Evolutionary conservation across 345 rosid genomes (phyloP), one percentile per base, ranked within the genome.

Genomic region (Citrus medica): DNA sequence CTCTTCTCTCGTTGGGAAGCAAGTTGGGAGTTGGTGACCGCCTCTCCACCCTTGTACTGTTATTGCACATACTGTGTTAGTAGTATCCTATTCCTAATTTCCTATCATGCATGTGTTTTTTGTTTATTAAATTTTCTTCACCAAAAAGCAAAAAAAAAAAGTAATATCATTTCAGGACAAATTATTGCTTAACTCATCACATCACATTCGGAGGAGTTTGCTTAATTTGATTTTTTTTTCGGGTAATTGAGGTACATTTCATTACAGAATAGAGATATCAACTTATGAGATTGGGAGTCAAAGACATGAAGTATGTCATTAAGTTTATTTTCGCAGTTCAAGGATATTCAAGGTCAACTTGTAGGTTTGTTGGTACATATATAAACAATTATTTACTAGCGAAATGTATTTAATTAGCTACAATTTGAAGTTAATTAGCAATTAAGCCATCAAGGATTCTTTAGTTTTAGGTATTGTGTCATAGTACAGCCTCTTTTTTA

Each of bases 21-120:
- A 73, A 89, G 96, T 90, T 16, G 92, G 87, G 91, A 87, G 92
- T 92, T 83, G 96, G 88, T 92, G 93, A 89, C 87, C 89, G 70
- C 46, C 92, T 78, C 85, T 81, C 86, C 84, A 76, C 78, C 77
- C 69, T 78, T 80, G 25, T 68, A 64, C 74, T 66, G 25, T 27
- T 64, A 48, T 32, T 4, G 28, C 35, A 37, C 74, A 58, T 61
- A 51, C 73, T 76, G 62, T 69, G 58, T 76, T 5, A 17, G 21
- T 37, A 76, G 69, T 28, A 71, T 80, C 63, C 61, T 46, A 13
- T 13, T 46, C 51, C 16, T 12, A 3, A 1, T 10, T 42, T 42
- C 16, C 51, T 55, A 63, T 59, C 69, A 70, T 72, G 37, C 28
- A 32, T 9, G 64, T 53, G 58, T 53, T 53, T 53, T 17, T 17